A percentile compares a stretch with the other conserved stretches of the same genome.
These are phyloP conservation scores for Eimeria acervulina DNA, from an alignment of 169 alveolate genomes.

Conservation along the genomic window DNA sequence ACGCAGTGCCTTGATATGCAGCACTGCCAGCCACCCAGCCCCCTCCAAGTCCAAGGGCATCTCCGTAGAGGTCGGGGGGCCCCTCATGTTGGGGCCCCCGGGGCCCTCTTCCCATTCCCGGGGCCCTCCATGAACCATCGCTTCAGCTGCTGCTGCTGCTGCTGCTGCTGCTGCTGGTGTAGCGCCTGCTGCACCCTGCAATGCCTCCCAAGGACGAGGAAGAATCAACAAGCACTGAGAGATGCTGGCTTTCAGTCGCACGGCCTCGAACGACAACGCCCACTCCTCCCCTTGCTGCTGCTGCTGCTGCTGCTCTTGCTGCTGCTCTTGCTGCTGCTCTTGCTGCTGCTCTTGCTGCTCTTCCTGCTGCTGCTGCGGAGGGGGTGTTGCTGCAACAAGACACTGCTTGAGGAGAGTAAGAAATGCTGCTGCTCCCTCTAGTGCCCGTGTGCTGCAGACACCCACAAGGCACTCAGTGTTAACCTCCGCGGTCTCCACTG, in stretches of 20 bases:
- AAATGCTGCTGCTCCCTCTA: constrained; percentile 50
- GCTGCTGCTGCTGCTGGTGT: not conserved
- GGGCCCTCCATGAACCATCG: not conserved
- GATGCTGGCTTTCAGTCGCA: not conserved
- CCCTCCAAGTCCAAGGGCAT: constrained; percentile 3
- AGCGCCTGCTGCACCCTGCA: not conserved
- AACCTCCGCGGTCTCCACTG: constrained; percentile 38
- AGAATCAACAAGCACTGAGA: constrained; percentile 46
- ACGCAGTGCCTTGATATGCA: not conserved
- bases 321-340: not conserved
- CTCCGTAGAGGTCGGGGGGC: not conserved
- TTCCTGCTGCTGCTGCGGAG: constrained; percentile 38
- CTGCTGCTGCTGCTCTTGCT: constrained; percentile 6
- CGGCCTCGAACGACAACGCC: not conserved
- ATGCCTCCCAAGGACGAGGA: constrained; percentile 1
- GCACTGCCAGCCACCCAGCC: constrained; percentile 70
- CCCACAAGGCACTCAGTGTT: constrained; percentile 28
- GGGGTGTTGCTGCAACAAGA: constrained; percentile 14
- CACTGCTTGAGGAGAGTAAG: constrained; percentile 27
- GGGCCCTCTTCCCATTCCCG: constrained; percentile 1
- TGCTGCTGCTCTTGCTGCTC: constrained; percentile 5
- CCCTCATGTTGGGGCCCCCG: not conserved
- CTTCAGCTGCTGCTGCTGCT: constrained; percentile 45
- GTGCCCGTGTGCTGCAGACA: constrained; percentile 50
- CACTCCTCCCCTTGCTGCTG: not conserved